Base-by-base conservation (phyloP, 176 grass and related monocot genomes). In the Oryza brachyantha region DNA sequence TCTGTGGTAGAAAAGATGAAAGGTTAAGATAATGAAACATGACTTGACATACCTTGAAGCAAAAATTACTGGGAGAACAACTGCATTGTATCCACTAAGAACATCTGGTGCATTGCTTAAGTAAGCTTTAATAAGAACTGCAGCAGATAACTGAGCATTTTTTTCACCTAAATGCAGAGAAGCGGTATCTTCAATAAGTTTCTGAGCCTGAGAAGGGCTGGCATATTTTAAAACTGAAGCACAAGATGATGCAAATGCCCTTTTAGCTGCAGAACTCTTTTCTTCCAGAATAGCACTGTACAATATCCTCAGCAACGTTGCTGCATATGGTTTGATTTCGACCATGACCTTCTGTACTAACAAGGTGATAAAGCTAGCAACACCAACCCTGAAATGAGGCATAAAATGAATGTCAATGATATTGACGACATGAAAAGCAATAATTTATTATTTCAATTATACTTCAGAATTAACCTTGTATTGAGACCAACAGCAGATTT, bases 401-500 rank as follows among this genome's bases (percentile, higher is more conserved):
- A 83, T 0, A 7, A 45, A 72, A 66, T 29, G n/a, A 72, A 60
- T 67, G 57, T 61, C 8, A 69, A 62, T 40, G 75, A 83, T 74
- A 79, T 65, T 26, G 67, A 43, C 74, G 65, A 66, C 50, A 37
- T 66, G 55, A 85, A 64, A 68, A 81, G 70, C 38, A 77, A 24
- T 4, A 54, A 40, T 84, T 31, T 14, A 58, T 65, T 28, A 17
- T 61, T 61, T 78, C 19, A 71, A 74, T 50, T 50, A 7, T 40
- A 79, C 55, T 46, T 39, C 26, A 77, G 72, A 87, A 43, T 65
- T 45, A 83, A 97, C 94, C 94, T 97, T 68, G 94, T 94, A 65
- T 97, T 97, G 78, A 97, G 88, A 64, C 94, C 94, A 82, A 97
- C 94, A 86, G 85, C 85, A 79, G 94, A 92, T 83, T 87, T 89